Conservation (phyloP, 2,329 filamentous ascomycete species). For the Fusarium sp. region DNA sequence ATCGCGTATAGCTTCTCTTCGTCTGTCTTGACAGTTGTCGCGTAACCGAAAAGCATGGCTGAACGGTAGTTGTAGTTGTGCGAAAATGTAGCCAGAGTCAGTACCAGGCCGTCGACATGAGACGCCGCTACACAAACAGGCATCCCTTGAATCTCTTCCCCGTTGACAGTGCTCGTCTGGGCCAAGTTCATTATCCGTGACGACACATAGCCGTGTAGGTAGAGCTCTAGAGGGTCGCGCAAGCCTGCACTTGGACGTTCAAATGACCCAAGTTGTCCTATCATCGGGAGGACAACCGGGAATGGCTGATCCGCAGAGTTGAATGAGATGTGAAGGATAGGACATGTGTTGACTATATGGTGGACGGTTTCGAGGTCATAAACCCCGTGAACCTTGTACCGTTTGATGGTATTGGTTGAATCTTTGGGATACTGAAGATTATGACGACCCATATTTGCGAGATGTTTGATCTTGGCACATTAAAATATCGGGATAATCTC, state of each 20-base stretch:
- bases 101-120: conserved; percentile 83
- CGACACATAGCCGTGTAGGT: conserved; percentile 88
- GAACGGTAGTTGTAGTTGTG: conserved; percentile 92
- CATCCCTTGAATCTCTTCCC: conserved; percentile 62
- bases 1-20: conserved; percentile 85
- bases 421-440: conserved; percentile 75
- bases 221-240: conserved; percentile 80
- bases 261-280: conserved; percentile 85
- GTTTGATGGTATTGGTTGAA: conserved; percentile 75
- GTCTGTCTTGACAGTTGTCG: conserved; percentile 73
- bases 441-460: conserved; percentile 53
- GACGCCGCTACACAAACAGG: conserved; percentile 81
- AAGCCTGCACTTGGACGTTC: conserved; percentile 71
- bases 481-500: background rate
- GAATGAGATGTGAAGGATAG: conserved; percentile 86
- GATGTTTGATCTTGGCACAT: background rate
- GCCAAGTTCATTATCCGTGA: conserved; percentile 81
- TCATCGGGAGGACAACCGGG: conserved; percentile 86
- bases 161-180: conserved; percentile 23
- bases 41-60: conserved; percentile 83
- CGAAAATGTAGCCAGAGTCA: conserved; percentile 82
- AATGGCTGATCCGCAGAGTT: conserved; percentile 75
- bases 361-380: conserved; percentile 84
- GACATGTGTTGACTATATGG: conserved; percentile 80
- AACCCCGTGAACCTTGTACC: conserved; percentile 74